Base-by-base conservation (phyloP, 2,329 filamentous ascomycete genomes). In the Beauveria sp. region DNA sequence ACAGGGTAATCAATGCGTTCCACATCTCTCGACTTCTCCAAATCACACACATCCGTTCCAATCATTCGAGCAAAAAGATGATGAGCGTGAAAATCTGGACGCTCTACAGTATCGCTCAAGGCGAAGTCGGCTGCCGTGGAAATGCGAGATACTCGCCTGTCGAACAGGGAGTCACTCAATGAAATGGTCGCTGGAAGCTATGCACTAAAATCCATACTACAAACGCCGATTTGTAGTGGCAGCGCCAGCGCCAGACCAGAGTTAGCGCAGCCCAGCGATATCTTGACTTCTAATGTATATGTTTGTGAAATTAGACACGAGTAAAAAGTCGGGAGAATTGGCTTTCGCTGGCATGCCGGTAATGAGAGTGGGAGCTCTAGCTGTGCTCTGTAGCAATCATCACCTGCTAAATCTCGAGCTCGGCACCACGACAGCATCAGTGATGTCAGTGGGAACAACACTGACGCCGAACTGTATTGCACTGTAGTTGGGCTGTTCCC, bases 151-250 rank as follows among this genome's bases (percentile, higher is more conserved):
- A n/a, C 9, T 9, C 30, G 4, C n/a, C n/a, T 46, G 40, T n/a
- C 9, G 9, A 46, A 9, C 46, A 26, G 16, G 46, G 16, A 18
- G 16, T 16, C 22, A 18, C 22, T 26, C 5, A 10, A 18, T 28
- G n/a, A n/a, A n/a, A n/a, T 26, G 34, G 22, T 22, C 22, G 51
- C 22, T 43, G 14, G 16, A 5, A 28, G 18, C 43, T 46, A 42
- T 49, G n/a, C 22, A 20, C 30, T 43, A 52, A 58, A 58, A 18
- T 34, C 24, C 10, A 24, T 45, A 22, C 49, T 45, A n/a, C 49
- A 53, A 12, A 60, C 57, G 5, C 57, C 57, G 18, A 60, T 53
- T 30, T 60, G 57, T 14, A 53, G 49, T 43, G 57, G 57, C 12
- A 60, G n/a, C 12, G 24, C 45, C 5, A 59, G 47, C 28, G 57